Conservation (phyloP, 139 green algal species). For the Mesotaenium endlicherianum region DNA sequence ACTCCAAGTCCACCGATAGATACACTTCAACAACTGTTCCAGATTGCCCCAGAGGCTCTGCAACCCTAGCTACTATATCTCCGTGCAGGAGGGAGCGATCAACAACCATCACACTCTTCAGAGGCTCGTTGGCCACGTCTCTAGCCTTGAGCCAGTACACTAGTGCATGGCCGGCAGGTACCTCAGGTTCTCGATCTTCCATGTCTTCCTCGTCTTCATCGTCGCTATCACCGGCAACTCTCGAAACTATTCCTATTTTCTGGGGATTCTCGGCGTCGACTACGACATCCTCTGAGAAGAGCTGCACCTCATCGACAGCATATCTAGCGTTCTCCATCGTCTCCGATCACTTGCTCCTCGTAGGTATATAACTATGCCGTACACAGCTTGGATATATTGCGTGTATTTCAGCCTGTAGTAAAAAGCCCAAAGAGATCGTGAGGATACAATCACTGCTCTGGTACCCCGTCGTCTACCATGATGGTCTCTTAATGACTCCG, state of each 20-base stretch:
- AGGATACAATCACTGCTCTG: no score
- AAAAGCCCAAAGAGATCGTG: no score
- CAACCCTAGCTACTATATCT: slow-evolving; percentile 50
- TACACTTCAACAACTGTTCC: slow-evolving; percentile 45
- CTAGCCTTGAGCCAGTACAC: slow-evolving; percentile 43
- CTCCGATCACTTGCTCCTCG: no score
- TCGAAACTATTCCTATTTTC: not conserved
- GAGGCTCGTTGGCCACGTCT: not conserved
- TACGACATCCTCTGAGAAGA: slow-evolving; percentile 2
- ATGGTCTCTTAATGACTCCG: no score
- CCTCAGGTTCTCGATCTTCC: not conserved
- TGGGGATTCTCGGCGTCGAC: not conserved
- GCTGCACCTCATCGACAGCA: not conserved
- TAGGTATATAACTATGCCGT: no score
- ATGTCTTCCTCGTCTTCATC: slow-evolving; percentile 41
- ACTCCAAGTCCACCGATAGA: slow-evolving; percentile 39
- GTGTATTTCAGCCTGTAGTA: no score
- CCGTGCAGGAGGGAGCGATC: slow-evolving; percentile 54
- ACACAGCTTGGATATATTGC: no score
- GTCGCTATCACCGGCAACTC: slow-evolving; percentile 15
- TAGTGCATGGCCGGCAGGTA: slow-evolving; percentile 11
- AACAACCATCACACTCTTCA: slow-evolving; percentile 38
- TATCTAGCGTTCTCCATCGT: not conserved
- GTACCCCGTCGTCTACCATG: no score
- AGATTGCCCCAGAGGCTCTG: slow-evolving; percentile 53